A percentile compares a stretch with the other conserved stretches of the same genome.
Conservation (phyloP, 305 asterid species). For the Fraxinus sp. region DNA sequence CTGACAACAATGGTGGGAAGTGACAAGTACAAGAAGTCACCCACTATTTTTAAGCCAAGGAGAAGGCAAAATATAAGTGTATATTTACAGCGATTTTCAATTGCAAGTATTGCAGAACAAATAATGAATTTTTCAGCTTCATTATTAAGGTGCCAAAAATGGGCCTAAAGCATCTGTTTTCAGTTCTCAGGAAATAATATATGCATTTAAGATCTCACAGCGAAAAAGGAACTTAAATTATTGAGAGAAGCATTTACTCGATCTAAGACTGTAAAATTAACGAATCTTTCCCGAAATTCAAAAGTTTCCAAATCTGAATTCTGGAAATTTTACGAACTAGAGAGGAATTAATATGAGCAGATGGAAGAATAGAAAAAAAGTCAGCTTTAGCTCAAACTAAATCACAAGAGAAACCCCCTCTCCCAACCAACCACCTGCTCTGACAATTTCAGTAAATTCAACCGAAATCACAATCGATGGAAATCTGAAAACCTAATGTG, state of each 20-base stretch:
- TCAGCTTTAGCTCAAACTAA: constrained; percentile 27
- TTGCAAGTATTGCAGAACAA: constrained; percentile 20
- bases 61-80: neutral
- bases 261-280: neutral
- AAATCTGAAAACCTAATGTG: neutral
- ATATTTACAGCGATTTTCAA: neutral
- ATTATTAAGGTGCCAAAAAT: constrained; percentile 32
- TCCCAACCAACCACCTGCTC: neutral
- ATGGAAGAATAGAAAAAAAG: constrained; percentile 32
- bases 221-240: constrained; percentile 28
- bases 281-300: constrained; percentile 10
- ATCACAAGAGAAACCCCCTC: constrained; percentile 18
- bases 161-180: constrained; percentile 24
- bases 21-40: constrained; percentile 13
- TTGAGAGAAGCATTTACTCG: constrained; percentile 12
- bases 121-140: constrained; percentile 28
- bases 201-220: constrained; percentile 43
- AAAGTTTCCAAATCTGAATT: constrained; percentile 15
- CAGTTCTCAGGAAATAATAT: constrained; percentile 35
- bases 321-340: neutral
- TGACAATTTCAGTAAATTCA: neutral
- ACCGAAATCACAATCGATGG: neutral
- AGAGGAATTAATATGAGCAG: constrained; percentile 24
- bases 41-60: neutral
- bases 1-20: constrained; percentile 5